Base-by-base conservation (phyloP, 495 filamentous ascomycete genomes). In the Alectoria sarmentosa region DNA sequence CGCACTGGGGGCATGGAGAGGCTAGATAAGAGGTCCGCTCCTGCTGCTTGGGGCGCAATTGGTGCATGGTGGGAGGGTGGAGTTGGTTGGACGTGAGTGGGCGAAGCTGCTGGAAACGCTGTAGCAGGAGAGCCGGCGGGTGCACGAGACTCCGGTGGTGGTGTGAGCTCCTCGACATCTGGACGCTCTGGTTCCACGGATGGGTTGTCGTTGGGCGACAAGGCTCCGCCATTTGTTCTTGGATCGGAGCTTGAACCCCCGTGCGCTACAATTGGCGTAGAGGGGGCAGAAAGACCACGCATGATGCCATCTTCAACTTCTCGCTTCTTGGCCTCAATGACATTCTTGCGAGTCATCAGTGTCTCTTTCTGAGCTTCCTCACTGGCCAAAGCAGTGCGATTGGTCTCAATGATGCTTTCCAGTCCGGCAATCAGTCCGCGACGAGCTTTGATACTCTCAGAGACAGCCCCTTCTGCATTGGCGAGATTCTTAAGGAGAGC, bases 251-350 rank as follows among this genome's bases (percentile, higher is more conserved):
- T 74, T 8, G 75, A 74, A 32, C 71, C 69, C 14, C 70, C 75
- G 30, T 71, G 65, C n/a, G 61, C 59, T 38, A 72, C 73, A 4
- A 57, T 28, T 14, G 79, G 69, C 7, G 72, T 65, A 5, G 77
- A 75, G 44, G 80, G 78, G 37, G 73, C 76, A 32, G 87, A 85
- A 28, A 95, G 82, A 10, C 90, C 90, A 52, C 86, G 82, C 80
- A 97, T 87, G 63, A 98, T 97, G 37, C 83, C 86, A 66, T 91
- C 83, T 75, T 99, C 94, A 13, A 99, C 91, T 9, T 93, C 89
- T 44, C 83, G 83, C 72, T 93, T 94, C 73, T 88, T 89, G 3
- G 74, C 69, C 67, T 96, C 94, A 0, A 90, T 88, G 32, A 82
- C 82, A 4, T 77, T 73, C 66, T 85, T 87, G 56, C 86, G 84